Base-by-base conservation (phyloP, 169 alveolate genomes). In the Plasmodium coatneyi region DNA sequence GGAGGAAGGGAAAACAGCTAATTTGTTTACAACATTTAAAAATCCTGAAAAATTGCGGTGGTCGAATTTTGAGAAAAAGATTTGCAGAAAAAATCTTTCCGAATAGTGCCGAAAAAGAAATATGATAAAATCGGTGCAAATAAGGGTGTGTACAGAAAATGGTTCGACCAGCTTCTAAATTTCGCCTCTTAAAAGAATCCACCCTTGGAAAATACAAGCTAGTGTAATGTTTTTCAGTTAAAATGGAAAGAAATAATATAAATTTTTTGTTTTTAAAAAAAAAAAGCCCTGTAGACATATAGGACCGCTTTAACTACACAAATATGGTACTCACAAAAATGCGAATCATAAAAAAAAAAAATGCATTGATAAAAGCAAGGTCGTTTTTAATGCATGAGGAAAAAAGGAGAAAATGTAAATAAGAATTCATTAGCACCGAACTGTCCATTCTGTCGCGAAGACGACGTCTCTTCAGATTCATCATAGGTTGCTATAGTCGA, bases 401-500 rank as follows among this genome's bases (percentile, higher is more conserved):
- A 9, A 46, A 46, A 46, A 46, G n/a, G n/a, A 2, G 10, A 12
- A 46, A 46, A 10, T 46, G 56, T 46, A 46, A 46, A 60, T 60
- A 60, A 6, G 74, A 34, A 34, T n/a, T 2, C 32, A 60, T n/a
- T 60, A n/a, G 2, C 9, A 6, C 25, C 22, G 32, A 25, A n/a
- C 34, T 60, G 9, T 19, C 74, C 19, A 22, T 60, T 25, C 34
- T 22, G 56, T 46, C 56, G 16, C 5, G 56, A 46, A 46, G 2
- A 46, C 19, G 56, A n/a, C 56, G 2, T 22, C 34, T 30, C 79
- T 16, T 70, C 10, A 7, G 36, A 10, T 83, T 16, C 19, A n/a
- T 66, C 76, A 83, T 41, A 83, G 22, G 70, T 83, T 43, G 16
- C 76, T 66, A 32, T 84, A 84, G 79, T 84, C 84, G 25, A 52